Conservation (phyloP, 1,284 basidiomycete species). For the Sporisorium scitamineum region DNA sequence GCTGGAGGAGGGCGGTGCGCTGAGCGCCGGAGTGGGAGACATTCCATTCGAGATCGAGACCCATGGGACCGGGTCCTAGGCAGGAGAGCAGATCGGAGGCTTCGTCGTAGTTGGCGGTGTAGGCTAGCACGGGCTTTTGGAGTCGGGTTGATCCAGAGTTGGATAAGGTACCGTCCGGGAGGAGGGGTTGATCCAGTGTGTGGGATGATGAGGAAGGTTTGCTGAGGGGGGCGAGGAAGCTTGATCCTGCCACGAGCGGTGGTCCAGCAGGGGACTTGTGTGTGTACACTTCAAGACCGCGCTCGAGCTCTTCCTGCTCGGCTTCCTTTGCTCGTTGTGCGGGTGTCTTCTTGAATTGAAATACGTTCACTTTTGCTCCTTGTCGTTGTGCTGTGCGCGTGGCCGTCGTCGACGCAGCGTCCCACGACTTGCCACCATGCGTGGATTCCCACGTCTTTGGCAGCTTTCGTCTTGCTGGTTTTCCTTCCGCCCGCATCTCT, state of each 20-base stretch:
- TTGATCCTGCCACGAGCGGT: slow-evolving; percentile 5
- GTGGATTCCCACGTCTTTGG: slow-evolving; percentile 51
- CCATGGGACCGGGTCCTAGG: slow-evolving; percentile 36
- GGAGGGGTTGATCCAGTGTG: slow-evolving; percentile 9
- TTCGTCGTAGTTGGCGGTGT: slow-evolving; percentile 34
- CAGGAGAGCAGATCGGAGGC: slow-evolving; percentile 35
- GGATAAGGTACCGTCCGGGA: neutral
- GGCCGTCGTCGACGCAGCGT: neutral
- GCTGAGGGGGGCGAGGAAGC: slow-evolving; percentile 18
- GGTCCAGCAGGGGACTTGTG: slow-evolving; percentile 27
- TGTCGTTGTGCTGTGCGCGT: neutral
- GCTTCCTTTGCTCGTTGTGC: slow-evolving; percentile 21
- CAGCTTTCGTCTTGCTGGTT: neutral
- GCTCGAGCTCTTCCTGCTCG: slow-evolving; percentile 25
- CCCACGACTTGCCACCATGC: slow-evolving; percentile 3
- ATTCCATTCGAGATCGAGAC: slow-evolving; percentile 63
- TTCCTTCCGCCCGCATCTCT: slow-evolving; percentile 21
- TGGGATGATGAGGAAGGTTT: slow-evolving; percentile 13
- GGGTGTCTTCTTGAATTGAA: slow-evolving; percentile 1
- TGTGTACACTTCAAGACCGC: slow-evolving; percentile 21
- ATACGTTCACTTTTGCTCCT: neutral
- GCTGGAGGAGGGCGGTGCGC: slow-evolving; percentile 51
- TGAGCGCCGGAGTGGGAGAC: slow-evolving; percentile 15
- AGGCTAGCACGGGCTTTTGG: slow-evolving; percentile 32
- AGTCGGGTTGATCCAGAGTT: slow-evolving; percentile 1